Evolutionary conservation across 164 flowering plant species (phyloP).

Genomic region (Aristolochia californica): DNA sequence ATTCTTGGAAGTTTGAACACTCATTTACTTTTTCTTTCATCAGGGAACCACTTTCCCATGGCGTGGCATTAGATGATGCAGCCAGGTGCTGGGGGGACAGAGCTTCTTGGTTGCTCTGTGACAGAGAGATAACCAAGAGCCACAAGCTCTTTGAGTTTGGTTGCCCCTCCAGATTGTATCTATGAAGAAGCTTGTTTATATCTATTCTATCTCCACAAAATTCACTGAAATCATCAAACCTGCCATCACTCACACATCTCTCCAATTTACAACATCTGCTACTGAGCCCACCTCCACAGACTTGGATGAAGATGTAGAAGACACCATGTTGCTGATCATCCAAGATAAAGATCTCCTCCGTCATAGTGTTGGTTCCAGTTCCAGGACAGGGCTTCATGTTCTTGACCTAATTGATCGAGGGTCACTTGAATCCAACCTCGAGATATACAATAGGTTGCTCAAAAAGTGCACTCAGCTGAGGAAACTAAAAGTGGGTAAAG

Average conservation of each 20-base stretch:
- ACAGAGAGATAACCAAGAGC: too few species aligned
- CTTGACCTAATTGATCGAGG: slow-evolving; percentile 45
- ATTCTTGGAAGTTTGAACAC: too few species aligned
- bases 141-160: too few species aligned
- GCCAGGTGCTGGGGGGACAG: too few species aligned
- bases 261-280: slow-evolving; percentile 9
- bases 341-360: slow-evolving; percentile 40
- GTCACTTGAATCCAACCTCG: slow-evolving; percentile 23
- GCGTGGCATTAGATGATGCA: too few species aligned
- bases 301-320: slow-evolving; percentile 4
- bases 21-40: too few species aligned
- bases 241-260: not conserved
- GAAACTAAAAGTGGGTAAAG: slow-evolving; percentile 31
- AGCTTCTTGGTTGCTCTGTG: too few species aligned
- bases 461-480: slow-evolving; percentile 39
- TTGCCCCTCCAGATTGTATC: too few species aligned
- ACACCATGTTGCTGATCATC: slow-evolving; percentile 10
- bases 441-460: slow-evolving; percentile 33
- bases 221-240: too few species aligned
- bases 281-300: slow-evolving; percentile 9
- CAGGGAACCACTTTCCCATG: too few species aligned
- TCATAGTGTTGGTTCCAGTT: slow-evolving; percentile 9
- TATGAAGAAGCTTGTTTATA: too few species aligned
- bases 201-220: too few species aligned
- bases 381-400: slow-evolving; percentile 31